Evolutionary conservation across 495 filamentous ascomycete species (phyloP), one percentile per base, ranked within the genome.

Genomic region (Mytilinidion resinicola): DNA sequence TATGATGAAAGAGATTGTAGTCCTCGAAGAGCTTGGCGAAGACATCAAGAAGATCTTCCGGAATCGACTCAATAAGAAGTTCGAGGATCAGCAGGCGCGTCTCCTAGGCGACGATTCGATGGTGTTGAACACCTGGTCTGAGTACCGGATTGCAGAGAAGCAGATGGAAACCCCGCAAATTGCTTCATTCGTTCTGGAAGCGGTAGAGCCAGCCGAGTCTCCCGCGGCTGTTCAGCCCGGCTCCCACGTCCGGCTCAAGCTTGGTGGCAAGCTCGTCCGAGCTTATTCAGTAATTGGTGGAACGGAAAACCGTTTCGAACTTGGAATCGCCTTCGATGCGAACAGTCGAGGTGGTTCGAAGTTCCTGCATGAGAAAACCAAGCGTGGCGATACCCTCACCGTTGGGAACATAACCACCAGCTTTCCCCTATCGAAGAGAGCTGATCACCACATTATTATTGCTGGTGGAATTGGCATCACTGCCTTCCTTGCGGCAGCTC

Each of bases 11-110:
- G 71, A 76, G 63, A 67, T 83, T 1, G 69, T 74, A 0, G 59
- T 51, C 1, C 71, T 84, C 8, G 60, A 61, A 1, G 76, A 72
- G 59, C 73, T 84, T 39, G 79, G 80, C 3, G 63, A 68, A 0
- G 78, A 80, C 60, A 74, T 72, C 42, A 69, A 69, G 9, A 67
- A 75, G 38, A 65, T 62, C 0, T 78, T 80, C 37, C 62, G 69
- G 48, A 69, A 58, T 14, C 64, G 75, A 11, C 67, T 78, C 6
- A 64, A 71, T 48, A 65, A 71, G 58, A 60, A 66, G 51, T 66
- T 70, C 25, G 70, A 69, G 25, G 68, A 67, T 17, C 59, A 65
- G 46, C 58, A 65, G 30, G 56, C 59, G 51, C 37, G 67, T 53
- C 36, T 67, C 60, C 41, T 65, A 58, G 64, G 61, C 42, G 41